Conservation (phyloP, 75 land plant genomes). For the Pinus tabuliformis region DNA sequence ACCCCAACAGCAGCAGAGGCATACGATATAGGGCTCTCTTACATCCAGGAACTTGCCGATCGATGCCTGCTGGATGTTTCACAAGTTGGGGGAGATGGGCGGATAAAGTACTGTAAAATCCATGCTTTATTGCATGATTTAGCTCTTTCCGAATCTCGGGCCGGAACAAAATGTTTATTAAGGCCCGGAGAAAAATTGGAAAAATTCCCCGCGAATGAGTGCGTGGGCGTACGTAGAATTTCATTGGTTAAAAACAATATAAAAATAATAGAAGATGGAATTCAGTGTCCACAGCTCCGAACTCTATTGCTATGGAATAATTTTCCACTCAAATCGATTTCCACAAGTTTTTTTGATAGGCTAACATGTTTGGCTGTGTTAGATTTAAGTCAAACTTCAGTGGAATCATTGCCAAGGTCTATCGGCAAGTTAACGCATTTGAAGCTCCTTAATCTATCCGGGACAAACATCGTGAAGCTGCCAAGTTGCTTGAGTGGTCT, state of each 20-base stretch:
- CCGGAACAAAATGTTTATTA: background rate
- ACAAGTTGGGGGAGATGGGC: background rate
- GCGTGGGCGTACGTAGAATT: background rate
- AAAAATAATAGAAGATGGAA: background rate
- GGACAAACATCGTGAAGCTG: background rate
- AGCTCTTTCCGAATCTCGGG: constrained; percentile 3
- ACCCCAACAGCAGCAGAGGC: background rate
- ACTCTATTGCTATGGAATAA: background rate
- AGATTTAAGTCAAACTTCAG: background rate
- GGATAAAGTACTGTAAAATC: background rate
- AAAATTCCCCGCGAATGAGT: background rate
- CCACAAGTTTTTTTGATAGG: background rate
- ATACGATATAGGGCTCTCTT: background rate
- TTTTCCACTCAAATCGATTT: background rate
- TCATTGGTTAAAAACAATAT: constrained; percentile 1
- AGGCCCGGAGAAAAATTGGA: background rate
- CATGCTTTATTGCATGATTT: background rate
- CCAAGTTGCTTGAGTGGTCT: background rate
- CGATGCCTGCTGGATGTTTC: background rate
- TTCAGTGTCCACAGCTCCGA: background rate
- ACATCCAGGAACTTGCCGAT: background rate
- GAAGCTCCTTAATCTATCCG: background rate
- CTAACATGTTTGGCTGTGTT: background rate
- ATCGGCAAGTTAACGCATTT: background rate
- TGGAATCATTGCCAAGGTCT: background rate